Base-by-base conservation (phyloP, 306 rosid genomes). In the Cercis canadensis region DNA sequence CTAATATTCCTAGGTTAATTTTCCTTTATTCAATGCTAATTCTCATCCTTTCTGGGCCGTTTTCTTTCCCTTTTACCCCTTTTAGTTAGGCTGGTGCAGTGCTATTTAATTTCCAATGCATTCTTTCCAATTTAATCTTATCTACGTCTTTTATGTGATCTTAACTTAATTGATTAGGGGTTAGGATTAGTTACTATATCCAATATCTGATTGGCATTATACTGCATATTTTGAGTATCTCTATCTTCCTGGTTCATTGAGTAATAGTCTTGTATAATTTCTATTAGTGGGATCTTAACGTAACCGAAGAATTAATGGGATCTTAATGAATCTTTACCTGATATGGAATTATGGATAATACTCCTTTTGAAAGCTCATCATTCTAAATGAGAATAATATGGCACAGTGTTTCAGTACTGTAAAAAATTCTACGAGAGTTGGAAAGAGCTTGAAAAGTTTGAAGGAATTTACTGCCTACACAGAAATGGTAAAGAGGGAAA, bases 381-480 rank as follows among this genome's bases (percentile, higher is more conserved):
- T 45, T 16, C 24, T 45, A 11, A 10, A 9, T 55, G 44, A 19
- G 5, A 31, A 41, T 50, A 8, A 71, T 46, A 31, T 54, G 33
- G 66, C 21, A 59, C 44, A 71, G 17, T 66, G 62, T 54, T 66
- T 31, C 17, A 59, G 36, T 51, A 18, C 8, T 17, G 8, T 29
- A 31, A 39, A 32, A 39, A 46, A 14, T 15, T 47, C n/a, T 33
- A 47, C 44, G 31, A n/a, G 29, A 18, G 46, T 12, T 70, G 4
- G 55, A 11, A 56, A 8, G 45, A 56, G 70, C 56, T 56, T 65
- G 67, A 31, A 29, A 55, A 54, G 39, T 32, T 71, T 21, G 41
- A 24, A 17, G 59, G n/a, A n/a, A n/a, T n/a, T n/a, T n/a, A n/a
- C n/a, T n/a, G n/a, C n/a, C n/a, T n/a, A n/a, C n/a, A n/a, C 37